Evolutionary conservation across 805 yeast species (phyloP), one percentile per base, ranked within the genome.

Genomic region (Tanozyma kutaoensis): DNA sequence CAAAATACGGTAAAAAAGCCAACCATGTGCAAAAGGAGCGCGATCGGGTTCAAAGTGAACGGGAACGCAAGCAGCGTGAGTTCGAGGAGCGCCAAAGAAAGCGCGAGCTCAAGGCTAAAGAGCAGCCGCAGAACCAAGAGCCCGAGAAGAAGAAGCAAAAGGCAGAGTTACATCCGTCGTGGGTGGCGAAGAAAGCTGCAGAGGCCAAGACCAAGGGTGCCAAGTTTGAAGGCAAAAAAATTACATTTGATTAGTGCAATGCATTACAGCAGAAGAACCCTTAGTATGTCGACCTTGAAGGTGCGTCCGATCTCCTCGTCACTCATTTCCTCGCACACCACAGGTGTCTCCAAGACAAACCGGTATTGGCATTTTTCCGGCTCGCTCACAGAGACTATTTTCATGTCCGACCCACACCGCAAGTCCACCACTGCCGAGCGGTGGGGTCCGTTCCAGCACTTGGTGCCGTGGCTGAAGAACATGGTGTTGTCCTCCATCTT

Each of bases 401-500:
- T 57, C 25, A 66, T 56, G 3, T 56, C 50, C 2, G 61, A 52
- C 1, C 93, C 93, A 52, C 98, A 91, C 12, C 58, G 55, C 29
- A 86, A 44, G 14, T 58, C 57, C 2, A 81, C 75, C 8, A 48
- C 52, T 1, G 82, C 86, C 19, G 76, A 66, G 48, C 98, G 70
- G 16, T 57, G 48, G 4, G 96, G 96, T 0, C 98, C 98, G 46
- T 85, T 81, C 95, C 97, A 88, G 51, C 98, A 91, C 43, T 63
- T 68, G 23, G 72, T 74, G 13, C 98, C 98, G 12, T 58, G 44
- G 4, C 49, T 56, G 44, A 61, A 91, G 18, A 55, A 54, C 39
- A 51, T 12, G 40, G 48, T 28, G 34, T 52, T 33, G 40, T 46
- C 50, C 12, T 39, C 39, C 25, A 34, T 29, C 25, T 38, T 41